Conservation (phyloP, 1,139 yeast genomes). For the Zygosaccharomyces sapae region DNA sequence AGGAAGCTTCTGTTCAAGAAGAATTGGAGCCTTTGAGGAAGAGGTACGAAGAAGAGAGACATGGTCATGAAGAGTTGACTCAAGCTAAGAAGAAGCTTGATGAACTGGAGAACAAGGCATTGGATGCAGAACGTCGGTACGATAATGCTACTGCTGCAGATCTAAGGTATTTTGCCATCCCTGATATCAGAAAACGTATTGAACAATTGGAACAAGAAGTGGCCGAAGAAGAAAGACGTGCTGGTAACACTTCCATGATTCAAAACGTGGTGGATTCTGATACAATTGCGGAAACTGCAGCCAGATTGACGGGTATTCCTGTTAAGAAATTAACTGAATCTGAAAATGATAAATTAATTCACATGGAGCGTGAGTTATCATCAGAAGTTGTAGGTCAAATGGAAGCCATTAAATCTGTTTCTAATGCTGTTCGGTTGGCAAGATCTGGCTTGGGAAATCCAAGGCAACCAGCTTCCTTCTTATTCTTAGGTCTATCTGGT, state of each 20-base stretch:
- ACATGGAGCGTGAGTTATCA: slow-evolving; percentile 86
- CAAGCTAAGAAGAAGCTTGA: slow-evolving; percentile 86
- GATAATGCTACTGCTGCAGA: slow-evolving; percentile 96
- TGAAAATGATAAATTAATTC: slow-evolving; percentile 86
- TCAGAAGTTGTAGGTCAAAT: slow-evolving; percentile 89
- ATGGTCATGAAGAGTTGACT: slow-evolving; percentile 87
- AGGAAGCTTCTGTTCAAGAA: slow-evolving; percentile 80
- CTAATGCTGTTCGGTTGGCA: slow-evolving; percentile 87
- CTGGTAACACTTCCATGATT: slow-evolving; percentile 61
- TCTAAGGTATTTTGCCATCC: slow-evolving; percentile 92
- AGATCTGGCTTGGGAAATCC: slow-evolving; percentile 97
- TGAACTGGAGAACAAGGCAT: slow-evolving; percentile 86
- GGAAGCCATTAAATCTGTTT: slow-evolving; percentile 93
- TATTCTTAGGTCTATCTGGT: slow-evolving; percentile 93
- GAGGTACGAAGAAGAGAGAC: slow-evolving; percentile 80
- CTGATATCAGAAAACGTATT: slow-evolving; percentile 78
- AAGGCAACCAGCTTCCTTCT: slow-evolving; percentile 90
- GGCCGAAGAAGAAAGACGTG: slow-evolving; percentile 67
- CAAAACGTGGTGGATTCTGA: slow-evolving; percentile 90
- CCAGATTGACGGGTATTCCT: slow-evolving; percentile 96
- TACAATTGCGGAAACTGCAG: slow-evolving; percentile 95
- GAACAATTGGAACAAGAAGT: slow-evolving; percentile 68
- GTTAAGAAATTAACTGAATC: slow-evolving; percentile 92
- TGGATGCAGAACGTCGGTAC: slow-evolving; percentile 94
- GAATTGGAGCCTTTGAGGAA: slow-evolving; percentile 81